phyloP scores from a whole-genome alignment of 1,284 basidiomycete species.

The Trichosporon inkin region DNA sequence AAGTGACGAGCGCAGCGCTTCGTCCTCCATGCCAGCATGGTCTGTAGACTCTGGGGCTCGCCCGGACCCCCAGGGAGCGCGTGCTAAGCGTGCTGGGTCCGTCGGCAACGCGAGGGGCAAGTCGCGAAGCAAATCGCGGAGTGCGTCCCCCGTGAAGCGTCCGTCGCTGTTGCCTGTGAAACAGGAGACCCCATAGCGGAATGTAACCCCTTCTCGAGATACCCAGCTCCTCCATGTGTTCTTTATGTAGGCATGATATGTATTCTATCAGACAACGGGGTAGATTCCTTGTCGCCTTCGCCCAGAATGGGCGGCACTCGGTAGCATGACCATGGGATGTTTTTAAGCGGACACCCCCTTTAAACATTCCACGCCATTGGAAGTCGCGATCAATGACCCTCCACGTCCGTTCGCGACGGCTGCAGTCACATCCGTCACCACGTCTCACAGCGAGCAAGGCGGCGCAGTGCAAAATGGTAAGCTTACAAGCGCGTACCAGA shows the following conservation, averaged over 20 bases:
- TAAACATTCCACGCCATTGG: constrained; percentile 3
- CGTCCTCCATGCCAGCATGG: neutral
- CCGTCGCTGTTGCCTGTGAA: constrained; percentile 13
- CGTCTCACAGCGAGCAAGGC: constrained; percentile 6
- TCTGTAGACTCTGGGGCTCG: neutral
- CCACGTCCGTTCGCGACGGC: constrained; percentile 3
- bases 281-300: no score
- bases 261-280: neutral
- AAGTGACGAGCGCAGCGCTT: neutral
- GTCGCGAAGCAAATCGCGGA: constrained; percentile 8
- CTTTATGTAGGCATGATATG: constrained; percentile 4
- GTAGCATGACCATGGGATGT: neutral
- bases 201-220: neutral
- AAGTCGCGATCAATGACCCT: constrained; percentile 9
- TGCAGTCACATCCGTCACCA: constrained; percentile 5
- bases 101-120: neutral
- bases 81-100: neutral
- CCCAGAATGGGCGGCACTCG: no score
- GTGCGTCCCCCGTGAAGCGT: constrained; percentile 5
- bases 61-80: neutral
- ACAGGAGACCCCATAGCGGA: constrained; percentile 10
- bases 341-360: constrained; percentile 4
- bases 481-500: neutral
- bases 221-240: neutral
- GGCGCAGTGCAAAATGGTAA: constrained; percentile 14